A percentile compares a stretch with the other conserved stretches of the same genome.
These are phyloP conservation scores for Euphorbia schlechtendalii DNA, from an alignment of 441 rosid genomes.

Conservation along the genomic window DNA sequence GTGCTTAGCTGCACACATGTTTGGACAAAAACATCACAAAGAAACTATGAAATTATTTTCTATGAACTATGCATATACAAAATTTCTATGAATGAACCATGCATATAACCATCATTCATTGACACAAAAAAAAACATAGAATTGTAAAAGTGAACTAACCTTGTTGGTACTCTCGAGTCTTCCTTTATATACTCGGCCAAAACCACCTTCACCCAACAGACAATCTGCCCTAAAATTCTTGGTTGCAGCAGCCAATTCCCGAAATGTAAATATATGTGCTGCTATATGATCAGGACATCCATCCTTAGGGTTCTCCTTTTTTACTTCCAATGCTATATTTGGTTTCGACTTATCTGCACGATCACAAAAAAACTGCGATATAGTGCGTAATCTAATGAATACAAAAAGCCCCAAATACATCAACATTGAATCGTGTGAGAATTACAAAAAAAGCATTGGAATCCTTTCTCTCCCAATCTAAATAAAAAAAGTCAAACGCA, in stretches of 20 bases:
- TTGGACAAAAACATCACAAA: not conserved
- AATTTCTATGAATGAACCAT: too few relatives aligned
- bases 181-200: constrained; percentile 65
- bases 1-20: not conserved
- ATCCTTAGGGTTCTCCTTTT: constrained; percentile 37
- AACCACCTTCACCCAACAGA: constrained; percentile 67
- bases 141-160: constrained; percentile 30
- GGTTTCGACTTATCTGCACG: constrained; percentile 35
- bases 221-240: constrained; percentile 64
- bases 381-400: not conserved
- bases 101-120: not conserved
- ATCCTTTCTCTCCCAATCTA: not conserved
- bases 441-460: not conserved
- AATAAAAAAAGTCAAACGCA: not conserved
- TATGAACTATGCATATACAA: too few relatives aligned
- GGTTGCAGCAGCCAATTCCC: constrained; percentile 59
- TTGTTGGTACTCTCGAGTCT: constrained; percentile 50
- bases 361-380: constrained; percentile 11
- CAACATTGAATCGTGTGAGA: not conserved
- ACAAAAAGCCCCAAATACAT: not conserved
- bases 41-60: too few relatives aligned
- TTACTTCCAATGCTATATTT: constrained; percentile 24
- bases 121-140: not conserved
- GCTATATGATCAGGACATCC: constrained; percentile 48
- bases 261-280: constrained; percentile 56